Percentiles rank a stretch among this genome's conserved stretches.
Conservation (phyloP, 225 moss, liverwort and hornwort genomes). For the Pleurozium schreberi region DNA sequence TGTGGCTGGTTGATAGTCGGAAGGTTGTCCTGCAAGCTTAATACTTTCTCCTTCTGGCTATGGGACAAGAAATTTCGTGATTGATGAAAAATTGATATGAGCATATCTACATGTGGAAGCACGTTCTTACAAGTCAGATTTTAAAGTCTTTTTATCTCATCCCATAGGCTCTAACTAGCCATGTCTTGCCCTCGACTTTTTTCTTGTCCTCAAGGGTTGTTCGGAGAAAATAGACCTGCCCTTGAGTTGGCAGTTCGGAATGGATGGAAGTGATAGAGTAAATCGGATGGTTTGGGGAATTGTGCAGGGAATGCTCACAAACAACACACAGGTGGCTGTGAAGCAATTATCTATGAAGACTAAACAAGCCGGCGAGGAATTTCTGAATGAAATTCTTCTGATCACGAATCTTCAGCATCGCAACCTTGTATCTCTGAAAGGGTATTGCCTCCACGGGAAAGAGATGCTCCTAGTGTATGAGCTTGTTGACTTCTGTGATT, state of each 20-base stretch:
- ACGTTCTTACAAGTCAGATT: neutral
- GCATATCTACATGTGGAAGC: too few relatives aligned
- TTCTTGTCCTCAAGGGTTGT: neutral
- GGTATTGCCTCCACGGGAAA: slow-evolving; percentile 28
- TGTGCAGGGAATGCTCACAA: slow-evolving; percentile 3
- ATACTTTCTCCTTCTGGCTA: neutral
- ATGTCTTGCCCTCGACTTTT: neutral
- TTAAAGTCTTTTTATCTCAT: neutral
- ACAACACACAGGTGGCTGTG: slow-evolving; percentile 3
- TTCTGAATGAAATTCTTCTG: slow-evolving; percentile 29
- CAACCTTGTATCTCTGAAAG: slow-evolving; percentile 17
- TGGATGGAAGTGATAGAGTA: neutral
- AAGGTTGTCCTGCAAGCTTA: neutral
- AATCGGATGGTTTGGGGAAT: neutral
- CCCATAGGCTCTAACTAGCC: neutral
- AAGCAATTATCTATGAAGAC: slow-evolving; percentile 7
- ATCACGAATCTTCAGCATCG: slow-evolving; percentile 27
- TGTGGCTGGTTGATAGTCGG: neutral
- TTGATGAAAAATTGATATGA: too few relatives aligned
- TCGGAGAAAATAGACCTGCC: neutral
- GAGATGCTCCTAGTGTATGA: slow-evolving; percentile 42
- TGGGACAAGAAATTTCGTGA: neutral
- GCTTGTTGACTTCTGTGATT: slow-evolving; percentile 19
- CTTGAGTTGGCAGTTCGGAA: neutral
- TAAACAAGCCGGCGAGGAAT: slow-evolving; percentile 9